A percentile compares a stretch with the other conserved stretches of the same genome.
Conservation (phyloP, 2,329 filamentous ascomycete genomes). For the Colletotrichum navitas region DNA sequence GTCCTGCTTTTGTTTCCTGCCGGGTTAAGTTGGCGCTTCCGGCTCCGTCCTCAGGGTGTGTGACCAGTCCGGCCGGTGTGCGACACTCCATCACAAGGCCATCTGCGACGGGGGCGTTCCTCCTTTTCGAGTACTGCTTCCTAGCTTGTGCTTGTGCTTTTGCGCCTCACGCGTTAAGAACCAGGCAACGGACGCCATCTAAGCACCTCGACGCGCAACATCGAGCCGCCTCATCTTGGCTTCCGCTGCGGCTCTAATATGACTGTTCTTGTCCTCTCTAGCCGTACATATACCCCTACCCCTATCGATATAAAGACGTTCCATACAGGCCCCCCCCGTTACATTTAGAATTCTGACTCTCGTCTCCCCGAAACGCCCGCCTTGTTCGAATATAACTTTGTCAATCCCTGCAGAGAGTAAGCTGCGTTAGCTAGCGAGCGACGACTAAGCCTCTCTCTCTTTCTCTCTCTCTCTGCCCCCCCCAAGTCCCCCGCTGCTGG, state of each 20-base stretch:
- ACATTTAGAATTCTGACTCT: background rate
- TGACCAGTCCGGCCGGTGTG: slow-evolving; percentile 21
- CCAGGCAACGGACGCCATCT: slow-evolving; percentile 12
- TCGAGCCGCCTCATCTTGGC: slow-evolving; percentile 32
- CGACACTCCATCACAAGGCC: slow-evolving; percentile 15
- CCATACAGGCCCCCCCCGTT: slow-evolving; percentile 12
- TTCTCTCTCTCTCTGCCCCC: too few relatives aligned
- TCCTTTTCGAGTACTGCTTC: background rate
- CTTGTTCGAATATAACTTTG: background rate
- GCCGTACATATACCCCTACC: background rate
- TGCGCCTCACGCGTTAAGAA: slow-evolving; percentile 3
- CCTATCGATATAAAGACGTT: slow-evolving; percentile 24
- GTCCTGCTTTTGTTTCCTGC: background rate
- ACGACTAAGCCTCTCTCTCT: background rate
- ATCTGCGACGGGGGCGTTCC: background rate
- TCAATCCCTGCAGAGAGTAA: slow-evolving; percentile 1
- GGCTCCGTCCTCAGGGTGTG: slow-evolving; percentile 8
- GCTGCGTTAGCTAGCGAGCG: slow-evolving; percentile 22
- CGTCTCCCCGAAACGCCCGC: background rate
- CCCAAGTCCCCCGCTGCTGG: slow-evolving; percentile 29
- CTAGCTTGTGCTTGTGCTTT: slow-evolving; percentile 2
- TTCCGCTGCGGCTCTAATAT: slow-evolving; percentile 5
- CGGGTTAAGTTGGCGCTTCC: background rate
- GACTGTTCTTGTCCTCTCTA: background rate
- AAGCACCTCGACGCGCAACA: slow-evolving; percentile 9